Base-by-base conservation (phyloP, 2,329 filamentous ascomycete species). In the Sporothrix sp. region DNA sequence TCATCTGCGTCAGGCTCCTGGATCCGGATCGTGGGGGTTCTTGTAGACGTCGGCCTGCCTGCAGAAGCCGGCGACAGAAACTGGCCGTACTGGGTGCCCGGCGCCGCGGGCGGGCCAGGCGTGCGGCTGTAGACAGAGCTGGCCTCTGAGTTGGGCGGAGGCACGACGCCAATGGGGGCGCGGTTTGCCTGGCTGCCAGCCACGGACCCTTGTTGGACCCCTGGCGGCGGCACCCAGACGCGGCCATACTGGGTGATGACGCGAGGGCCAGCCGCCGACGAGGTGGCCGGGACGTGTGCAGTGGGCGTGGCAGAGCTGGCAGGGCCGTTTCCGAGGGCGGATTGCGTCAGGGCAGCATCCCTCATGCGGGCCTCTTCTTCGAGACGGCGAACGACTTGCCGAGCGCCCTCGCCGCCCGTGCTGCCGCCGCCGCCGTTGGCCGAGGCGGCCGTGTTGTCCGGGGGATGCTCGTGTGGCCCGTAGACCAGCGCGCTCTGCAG, bases 121-220 rank as follows among this genome's bases (percentile, higher is more conserved):
- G 25, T 46, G 33, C 16, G 27, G 35, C 45, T 18, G 27, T 40
- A 33, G 20, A 16, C 45, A 10, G 45, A 48, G n/a, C 35, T 37
- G 13, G 27, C 46, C 3, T 40, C 18, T 13, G 46, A 48, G 37
- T 35, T 40, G 36, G 46, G 46, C 27, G 46, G 46, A 7, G 46
- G 27, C 14, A 30, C 20, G 1, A 38, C 23, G 10, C 33, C 44
- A 20, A 10, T 7, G 36, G 35, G 11, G 32, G 44, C 2, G 36
- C 25, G 5, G 25, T 28, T 28, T 28, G 36, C 35, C 16, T 27
- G 20, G 42, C 28, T 7, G 23, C 42, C 18, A 23, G 18, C 2
- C 13, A 27, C 7, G 7, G 11, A 16, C 28, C 13, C 18, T 23
- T 44, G 9, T 44, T 18, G 42, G 32, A 44, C 27, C 23, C 18